Conservation (phyloP, 495 filamentous ascomycete species). For the Aspergillus nidulans region DNA sequence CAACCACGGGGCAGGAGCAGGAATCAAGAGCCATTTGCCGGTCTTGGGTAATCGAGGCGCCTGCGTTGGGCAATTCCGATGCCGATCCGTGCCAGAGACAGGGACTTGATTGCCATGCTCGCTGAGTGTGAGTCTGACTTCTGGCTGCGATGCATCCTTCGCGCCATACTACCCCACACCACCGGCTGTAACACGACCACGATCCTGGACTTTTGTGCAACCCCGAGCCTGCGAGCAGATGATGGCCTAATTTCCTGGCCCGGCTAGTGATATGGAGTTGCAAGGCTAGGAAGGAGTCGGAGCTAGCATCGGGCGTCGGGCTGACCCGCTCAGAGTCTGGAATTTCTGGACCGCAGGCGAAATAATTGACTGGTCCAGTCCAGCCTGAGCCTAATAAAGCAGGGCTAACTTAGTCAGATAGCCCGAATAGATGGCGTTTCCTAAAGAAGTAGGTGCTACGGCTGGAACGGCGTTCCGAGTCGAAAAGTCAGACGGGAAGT, state of each 20-base stretch:
- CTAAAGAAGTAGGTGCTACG: not conserved
- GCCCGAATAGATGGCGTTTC: not conserved
- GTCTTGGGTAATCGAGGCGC: conserved; percentile 15
- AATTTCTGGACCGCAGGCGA: not conserved
- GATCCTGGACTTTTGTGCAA: not conserved
- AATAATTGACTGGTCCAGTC: not conserved
- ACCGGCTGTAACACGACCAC: not conserved
- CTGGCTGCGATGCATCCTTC: not conserved
- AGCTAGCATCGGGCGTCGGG: not conserved
- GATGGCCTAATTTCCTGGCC: not conserved
- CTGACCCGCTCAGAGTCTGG: not conserved
- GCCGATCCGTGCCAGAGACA: conserved; percentile 15
- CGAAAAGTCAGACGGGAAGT: conserved; percentile 19
- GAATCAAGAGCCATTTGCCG: conserved; percentile 4
- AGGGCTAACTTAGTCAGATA: not conserved
- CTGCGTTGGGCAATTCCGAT: conserved; percentile 23
- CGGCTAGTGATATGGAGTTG: not conserved
- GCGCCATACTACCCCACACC: conserved; percentile 4
- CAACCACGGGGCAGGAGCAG: not conserved
- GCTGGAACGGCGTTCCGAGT: not conserved
- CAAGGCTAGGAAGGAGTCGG: not conserved
- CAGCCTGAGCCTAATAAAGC: not conserved
- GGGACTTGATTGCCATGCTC: not conserved
- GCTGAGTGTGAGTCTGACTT: not conserved
- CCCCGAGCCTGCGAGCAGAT: not conserved